Evolutionary conservation across 352 stramenopile genomes (phyloP).

Genomic region (Plasmopara muralis): DNA sequence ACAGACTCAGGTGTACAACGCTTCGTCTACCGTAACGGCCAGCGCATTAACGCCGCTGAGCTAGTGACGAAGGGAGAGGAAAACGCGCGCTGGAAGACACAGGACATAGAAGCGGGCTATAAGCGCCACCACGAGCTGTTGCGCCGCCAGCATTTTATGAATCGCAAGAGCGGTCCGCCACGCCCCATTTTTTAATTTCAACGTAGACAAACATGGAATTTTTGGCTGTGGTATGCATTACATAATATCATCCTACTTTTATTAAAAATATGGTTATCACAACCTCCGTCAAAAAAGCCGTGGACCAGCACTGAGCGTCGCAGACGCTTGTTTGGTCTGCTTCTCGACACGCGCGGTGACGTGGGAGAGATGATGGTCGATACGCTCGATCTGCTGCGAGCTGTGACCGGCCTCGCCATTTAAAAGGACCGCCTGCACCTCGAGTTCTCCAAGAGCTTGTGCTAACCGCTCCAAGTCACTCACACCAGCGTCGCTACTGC

Average conservation of each 20-base stretch:
- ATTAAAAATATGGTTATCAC: slow-evolving; percentile 3
- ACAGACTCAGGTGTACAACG: slow-evolving; percentile 63
- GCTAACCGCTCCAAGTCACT: slow-evolving; percentile 60
- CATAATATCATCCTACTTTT: too few relatives aligned
- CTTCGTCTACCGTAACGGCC: slow-evolving; percentile 77
- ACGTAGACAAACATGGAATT: background rate
- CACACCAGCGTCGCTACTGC: slow-evolving; percentile 12
- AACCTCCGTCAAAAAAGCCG: slow-evolving; percentile 32
- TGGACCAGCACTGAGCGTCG: slow-evolving; percentile 28
- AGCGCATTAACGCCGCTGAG: slow-evolving; percentile 49
- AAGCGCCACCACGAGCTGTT: slow-evolving; percentile 70
- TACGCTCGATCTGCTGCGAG: slow-evolving; percentile 67
- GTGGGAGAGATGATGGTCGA: slow-evolving; percentile 55
- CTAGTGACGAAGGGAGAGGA: slow-evolving; percentile 42
- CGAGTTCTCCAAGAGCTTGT: slow-evolving; percentile 55
- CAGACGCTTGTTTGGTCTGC: slow-evolving; percentile 61
- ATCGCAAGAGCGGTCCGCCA: slow-evolving; percentile 47
- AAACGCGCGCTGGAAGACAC: slow-evolving; percentile 59
- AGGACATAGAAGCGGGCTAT: slow-evolving; percentile 65
- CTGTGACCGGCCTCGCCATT: slow-evolving; percentile 59
- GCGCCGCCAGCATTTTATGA: slow-evolving; percentile 83
- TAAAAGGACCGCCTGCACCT: slow-evolving; percentile 59
- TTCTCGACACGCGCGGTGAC: slow-evolving; percentile 63
- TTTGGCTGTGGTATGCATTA: too few relatives aligned
- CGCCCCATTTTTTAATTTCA: slow-evolving; percentile 34